These are phyloP conservation scores for Coelastrella sp. DNA, from an alignment of 139 green algal species.

Conservation along the genomic window DNA sequence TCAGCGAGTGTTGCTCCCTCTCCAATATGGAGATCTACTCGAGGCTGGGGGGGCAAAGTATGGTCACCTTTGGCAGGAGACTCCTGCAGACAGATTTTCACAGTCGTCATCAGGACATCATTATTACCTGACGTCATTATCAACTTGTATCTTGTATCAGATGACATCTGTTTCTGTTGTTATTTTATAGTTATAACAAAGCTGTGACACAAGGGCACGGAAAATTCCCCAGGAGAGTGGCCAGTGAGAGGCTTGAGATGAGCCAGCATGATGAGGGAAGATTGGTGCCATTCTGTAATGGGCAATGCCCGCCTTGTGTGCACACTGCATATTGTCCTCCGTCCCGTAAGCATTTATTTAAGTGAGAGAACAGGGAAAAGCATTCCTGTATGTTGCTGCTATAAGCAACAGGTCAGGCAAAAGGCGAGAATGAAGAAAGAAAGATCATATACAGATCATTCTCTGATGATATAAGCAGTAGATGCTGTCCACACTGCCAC, in stretches of 20 bases:
- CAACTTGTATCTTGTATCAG: neutral
- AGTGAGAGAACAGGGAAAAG: neutral
- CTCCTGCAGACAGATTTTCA: slow-evolving; percentile 3
- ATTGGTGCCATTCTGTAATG: too few species aligned
- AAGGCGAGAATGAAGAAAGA: too few species aligned
- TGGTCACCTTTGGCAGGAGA: slow-evolving; percentile 19
- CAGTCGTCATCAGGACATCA: too few species aligned
- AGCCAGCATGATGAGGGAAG: too few species aligned
- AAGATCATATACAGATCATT: neutral
- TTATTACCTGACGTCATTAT: too few species aligned
- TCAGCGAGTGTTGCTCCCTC: slow-evolving; percentile 14
- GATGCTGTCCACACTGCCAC: neutral
- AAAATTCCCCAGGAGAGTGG: too few species aligned
- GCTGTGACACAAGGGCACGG: too few species aligned
- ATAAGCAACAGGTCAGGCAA: neutral
- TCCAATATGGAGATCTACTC: slow-evolving; percentile 17
- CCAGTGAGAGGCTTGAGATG: too few species aligned
- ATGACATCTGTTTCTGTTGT: neutral
- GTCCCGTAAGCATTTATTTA: too few species aligned
- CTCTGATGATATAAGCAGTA: neutral
- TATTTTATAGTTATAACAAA: too few species aligned
- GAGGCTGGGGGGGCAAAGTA: slow-evolving; percentile 8
- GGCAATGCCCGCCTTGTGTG: too few species aligned
- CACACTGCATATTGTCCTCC: too few species aligned
- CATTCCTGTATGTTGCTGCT: neutral